phyloP scores from a whole-genome alignment of 352 stramenopile genomes.

The Aphanomyces astaci region DNA sequence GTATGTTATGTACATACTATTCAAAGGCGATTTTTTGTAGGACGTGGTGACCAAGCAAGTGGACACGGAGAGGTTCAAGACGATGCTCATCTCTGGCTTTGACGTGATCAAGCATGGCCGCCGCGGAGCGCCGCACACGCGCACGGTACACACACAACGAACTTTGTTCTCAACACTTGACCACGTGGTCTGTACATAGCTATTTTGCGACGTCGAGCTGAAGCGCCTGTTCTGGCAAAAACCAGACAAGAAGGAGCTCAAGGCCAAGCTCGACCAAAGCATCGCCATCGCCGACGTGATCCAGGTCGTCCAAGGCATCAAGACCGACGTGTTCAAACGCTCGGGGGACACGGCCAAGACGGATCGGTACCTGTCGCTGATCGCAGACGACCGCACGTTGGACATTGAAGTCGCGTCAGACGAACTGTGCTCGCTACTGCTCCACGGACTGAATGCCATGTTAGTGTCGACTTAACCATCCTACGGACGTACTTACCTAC shows the following conservation, averaged over 20 bases:
- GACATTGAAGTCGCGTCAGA: slow-evolving; percentile 57
- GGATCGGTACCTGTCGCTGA: slow-evolving; percentile 66
- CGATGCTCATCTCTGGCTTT: slow-evolving; percentile 60
- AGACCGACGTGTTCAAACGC: slow-evolving; percentile 68
- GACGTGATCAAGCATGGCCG: slow-evolving; percentile 67
- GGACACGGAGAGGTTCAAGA: slow-evolving; percentile 51
- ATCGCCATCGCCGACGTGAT: slow-evolving; percentile 55
- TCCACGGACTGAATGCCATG: slow-evolving; percentile 35
- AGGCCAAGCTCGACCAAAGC: slow-evolving; percentile 63
- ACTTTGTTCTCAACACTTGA: background rate
- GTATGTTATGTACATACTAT: background rate
- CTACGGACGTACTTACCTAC: no score
- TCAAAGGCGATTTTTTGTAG: background rate
- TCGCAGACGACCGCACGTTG: slow-evolving; percentile 56
- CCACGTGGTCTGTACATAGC: background rate
- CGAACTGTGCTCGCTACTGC: slow-evolving; percentile 44
- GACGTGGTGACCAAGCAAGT: slow-evolving; percentile 27
- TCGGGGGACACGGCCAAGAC: slow-evolving; percentile 56
- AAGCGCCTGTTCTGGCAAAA: slow-evolving; percentile 81
- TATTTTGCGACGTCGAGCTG: slow-evolving; percentile 66
- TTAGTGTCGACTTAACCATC: background rate
- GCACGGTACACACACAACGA: slow-evolving; percentile 25
- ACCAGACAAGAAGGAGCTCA: slow-evolving; percentile 43
- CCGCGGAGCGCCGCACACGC: slow-evolving; percentile 50
- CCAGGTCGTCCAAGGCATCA: slow-evolving; percentile 67